A percentile compares a stretch with the other conserved stretches of the same genome.
Evolutionary conservation across 495 filamentous ascomycete species (phyloP).

Genomic region (Xylaria palmicola): DNA sequence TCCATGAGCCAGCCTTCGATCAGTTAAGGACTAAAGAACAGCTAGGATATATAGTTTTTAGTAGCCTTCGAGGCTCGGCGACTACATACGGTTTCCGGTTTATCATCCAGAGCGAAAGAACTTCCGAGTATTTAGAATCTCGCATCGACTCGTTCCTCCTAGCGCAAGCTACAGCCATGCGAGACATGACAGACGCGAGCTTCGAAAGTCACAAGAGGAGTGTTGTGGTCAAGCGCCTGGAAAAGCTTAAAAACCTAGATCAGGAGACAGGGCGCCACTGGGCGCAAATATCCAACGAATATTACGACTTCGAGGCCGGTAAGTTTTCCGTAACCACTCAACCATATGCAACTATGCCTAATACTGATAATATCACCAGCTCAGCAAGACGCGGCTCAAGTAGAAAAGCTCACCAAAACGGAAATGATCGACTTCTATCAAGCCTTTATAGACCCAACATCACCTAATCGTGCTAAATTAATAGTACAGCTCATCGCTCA

Average conservation of each 20-base stretch:
- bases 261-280: slow-evolving; percentile 83
- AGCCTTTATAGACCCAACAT: slow-evolving; percentile 72
- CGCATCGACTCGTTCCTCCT: slow-evolving; percentile 83
- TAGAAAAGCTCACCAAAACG: slow-evolving; percentile 71
- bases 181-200: slow-evolving; percentile 76
- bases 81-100: slow-evolving; percentile 84
- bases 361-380: slow-evolving; percentile 39
- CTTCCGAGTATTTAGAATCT: slow-evolving; percentile 76
- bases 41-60: slow-evolving; percentile 94
- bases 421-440: slow-evolving; percentile 80
- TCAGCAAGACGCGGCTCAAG: slow-evolving; percentile 71
- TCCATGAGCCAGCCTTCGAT: slow-evolving; percentile 91
- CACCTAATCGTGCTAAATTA: slow-evolving; percentile 72
- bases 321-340: slow-evolving; percentile 29
- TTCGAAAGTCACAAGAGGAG: slow-evolving; percentile 91
- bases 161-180: slow-evolving; percentile 60
- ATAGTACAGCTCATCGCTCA: slow-evolving; percentile 82
- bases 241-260: slow-evolving; percentile 88
- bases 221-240: slow-evolving; percentile 80
- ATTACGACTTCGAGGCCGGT: slow-evolving; percentile 85
- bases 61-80: slow-evolving; percentile 63
- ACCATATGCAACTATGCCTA: neutral
- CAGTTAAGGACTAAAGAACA: slow-evolving; percentile 96
- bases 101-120: slow-evolving; percentile 91
- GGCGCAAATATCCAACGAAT: slow-evolving; percentile 80